Percentiles rank a stretch among this genome's conserved stretches.
These are phyloP conservation scores for Aspergillus ochraceoroseus DNA, from an alignment of 2,329 filamentous ascomycete genomes.

Conservation along the genomic window DNA sequence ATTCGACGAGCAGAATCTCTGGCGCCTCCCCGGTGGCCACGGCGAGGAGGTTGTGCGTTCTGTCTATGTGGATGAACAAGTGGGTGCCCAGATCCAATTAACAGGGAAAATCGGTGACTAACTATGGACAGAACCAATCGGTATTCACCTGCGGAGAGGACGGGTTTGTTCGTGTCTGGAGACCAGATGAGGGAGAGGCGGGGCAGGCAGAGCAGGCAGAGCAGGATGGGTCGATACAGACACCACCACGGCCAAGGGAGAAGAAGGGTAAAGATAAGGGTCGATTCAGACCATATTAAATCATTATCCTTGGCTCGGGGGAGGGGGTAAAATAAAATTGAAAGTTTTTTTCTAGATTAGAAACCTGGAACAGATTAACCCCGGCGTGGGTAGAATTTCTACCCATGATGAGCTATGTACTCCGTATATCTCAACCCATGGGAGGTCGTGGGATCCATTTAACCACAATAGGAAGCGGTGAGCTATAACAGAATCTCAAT, in stretches of 20 bases:
- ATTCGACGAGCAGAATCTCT: slow-evolving; percentile 38
- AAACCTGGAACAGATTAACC: no score
- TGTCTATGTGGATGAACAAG: slow-evolving; percentile 43
- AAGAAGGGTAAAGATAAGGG: slow-evolving; percentile 34
- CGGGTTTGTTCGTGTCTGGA: slow-evolving; percentile 41
- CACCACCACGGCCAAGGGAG: slow-evolving; percentile 29
- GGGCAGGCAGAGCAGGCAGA: slow-evolving; percentile 13
- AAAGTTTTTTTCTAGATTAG: no score
- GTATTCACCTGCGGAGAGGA: slow-evolving; percentile 47
- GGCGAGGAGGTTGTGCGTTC: slow-evolving; percentile 48
- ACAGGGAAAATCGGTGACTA: neutral
- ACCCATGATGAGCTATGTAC: no score
- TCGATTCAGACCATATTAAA: slow-evolving; percentile 38
- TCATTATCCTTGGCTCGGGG: no score
- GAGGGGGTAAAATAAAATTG: neutral
- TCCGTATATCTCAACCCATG: no score
- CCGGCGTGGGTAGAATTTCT: no score
- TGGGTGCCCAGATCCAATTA: slow-evolving; percentile 17
- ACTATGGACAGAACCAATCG: slow-evolving; percentile 30
- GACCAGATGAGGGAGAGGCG: slow-evolving; percentile 17
- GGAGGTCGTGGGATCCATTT: no score
- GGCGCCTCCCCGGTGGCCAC: slow-evolving; percentile 46
- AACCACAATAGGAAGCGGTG: no score
- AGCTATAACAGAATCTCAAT: no score
- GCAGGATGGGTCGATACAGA: slow-evolving; percentile 20